A percentile compares a stretch with the other conserved stretches of the same genome.
Evolutionary conservation across 169 alveolate species (phyloP).

Genomic region (Plasmodium fragile): DNA sequence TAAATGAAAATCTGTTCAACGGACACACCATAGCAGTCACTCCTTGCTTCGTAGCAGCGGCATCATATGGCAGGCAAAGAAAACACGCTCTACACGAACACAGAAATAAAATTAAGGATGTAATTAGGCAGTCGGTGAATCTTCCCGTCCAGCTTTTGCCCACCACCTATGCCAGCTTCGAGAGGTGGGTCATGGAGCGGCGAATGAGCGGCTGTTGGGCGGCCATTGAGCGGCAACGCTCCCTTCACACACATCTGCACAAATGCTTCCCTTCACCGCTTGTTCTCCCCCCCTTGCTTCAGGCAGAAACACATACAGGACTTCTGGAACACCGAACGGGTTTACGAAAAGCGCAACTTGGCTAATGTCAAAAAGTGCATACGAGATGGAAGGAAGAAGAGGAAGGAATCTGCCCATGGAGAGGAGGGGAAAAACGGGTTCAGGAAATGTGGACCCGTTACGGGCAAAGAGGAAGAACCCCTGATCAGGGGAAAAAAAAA

Average conservation of each 20-base stretch:
- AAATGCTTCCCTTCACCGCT: not conserved
- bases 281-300: not conserved
- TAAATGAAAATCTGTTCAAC: not conserved
- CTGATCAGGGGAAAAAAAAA: not conserved
- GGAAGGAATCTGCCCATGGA: not conserved
- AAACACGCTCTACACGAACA: not conserved
- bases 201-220: not conserved
- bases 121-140: conserved; percentile 50
- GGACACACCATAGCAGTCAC: not conserved
- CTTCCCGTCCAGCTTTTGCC: conserved; percentile 36
- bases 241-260: not conserved
- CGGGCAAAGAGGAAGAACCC: not conserved
- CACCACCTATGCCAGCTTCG: conserved; percentile 56
- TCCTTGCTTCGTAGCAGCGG: conserved; percentile 5
- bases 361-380: conserved; percentile 34
- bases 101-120: conserved; percentile 38
- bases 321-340: conserved; percentile 21
- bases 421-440: not conserved
- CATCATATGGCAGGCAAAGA: not conserved
- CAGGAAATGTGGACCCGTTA: not conserved
- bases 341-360: conserved; percentile 48
- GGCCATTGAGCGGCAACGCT: not conserved
- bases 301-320: conserved; percentile 47
- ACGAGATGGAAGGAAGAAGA: not conserved
- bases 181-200: conserved; percentile 1